A percentile compares a stretch with the other conserved stretches of the same genome.
Conservation (phyloP, 371 early-diverging fungal genomes). For the Saksenaea vasiformis region DNA sequence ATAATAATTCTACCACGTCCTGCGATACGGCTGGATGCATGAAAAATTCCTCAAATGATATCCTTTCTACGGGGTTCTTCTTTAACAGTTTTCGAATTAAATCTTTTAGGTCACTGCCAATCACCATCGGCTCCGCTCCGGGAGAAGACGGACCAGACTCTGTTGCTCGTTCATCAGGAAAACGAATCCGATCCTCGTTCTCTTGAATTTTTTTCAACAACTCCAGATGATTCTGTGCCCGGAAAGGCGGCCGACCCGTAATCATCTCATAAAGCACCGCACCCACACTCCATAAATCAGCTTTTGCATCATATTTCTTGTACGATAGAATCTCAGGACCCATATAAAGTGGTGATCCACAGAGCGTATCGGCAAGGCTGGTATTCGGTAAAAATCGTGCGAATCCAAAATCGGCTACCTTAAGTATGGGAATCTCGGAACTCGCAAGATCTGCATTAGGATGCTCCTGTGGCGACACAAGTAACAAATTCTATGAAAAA, state of each 20-base stretch:
- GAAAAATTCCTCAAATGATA: conserved; percentile 93
- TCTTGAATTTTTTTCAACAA: conserved; percentile 84
- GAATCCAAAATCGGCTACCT: conserved; percentile 97
- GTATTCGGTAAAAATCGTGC: conserved; percentile 84
- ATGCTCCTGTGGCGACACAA: conserved; percentile 54
- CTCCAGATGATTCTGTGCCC: conserved; percentile 92
- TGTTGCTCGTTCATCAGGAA: conserved; percentile 76
- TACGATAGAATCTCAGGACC: conserved; percentile 94
- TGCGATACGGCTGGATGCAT: conserved; percentile 69
- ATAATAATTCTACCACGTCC: neutral
- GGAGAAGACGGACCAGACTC: conserved; percentile 1
- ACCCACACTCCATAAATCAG: conserved; percentile 97
- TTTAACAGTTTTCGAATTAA: conserved; percentile 81
- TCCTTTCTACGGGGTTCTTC: conserved; percentile 82
- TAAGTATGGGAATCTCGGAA: conserved; percentile 70
- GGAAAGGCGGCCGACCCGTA: conserved; percentile 88
- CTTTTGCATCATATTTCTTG: conserved; percentile 91
- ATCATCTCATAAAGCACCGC: conserved; percentile 94
- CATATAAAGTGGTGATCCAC: conserved; percentile 97
- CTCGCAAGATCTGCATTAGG: conserved; percentile 41
- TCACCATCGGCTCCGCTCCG: conserved; percentile 9
- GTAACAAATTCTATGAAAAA: conserved; percentile 71
- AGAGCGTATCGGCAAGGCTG: conserved; percentile 91
- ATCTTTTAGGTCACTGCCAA: conserved; percentile 78
- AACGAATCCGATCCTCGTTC: conserved; percentile 77